Evolutionary conservation across 2,329 filamentous ascomycete species (phyloP).

Genomic region (Penicillium sp.): DNA sequence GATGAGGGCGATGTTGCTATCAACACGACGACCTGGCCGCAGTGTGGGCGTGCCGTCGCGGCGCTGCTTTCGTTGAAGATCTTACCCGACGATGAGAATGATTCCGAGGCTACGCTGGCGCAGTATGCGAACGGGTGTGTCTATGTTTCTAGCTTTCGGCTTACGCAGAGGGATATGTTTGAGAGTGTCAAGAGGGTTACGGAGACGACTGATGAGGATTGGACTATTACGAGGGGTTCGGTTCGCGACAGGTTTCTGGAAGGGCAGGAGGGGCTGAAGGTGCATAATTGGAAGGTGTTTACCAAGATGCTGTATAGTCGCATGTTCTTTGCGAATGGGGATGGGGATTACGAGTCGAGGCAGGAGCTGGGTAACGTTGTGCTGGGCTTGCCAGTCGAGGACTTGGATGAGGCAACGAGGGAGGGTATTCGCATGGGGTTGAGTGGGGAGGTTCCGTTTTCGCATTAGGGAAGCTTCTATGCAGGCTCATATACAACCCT

Average conservation of each 20-base stretch:
- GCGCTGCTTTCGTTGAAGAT: slow-evolving; percentile 53
- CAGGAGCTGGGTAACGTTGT: slow-evolving; percentile 3
- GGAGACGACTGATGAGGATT: slow-evolving; percentile 62
- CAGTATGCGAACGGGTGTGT: slow-evolving; percentile 56
- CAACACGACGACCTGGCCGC: slow-evolving; percentile 63
- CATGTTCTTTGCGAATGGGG: slow-evolving; percentile 11
- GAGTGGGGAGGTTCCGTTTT: slow-evolving; percentile 4
- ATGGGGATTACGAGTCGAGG: slow-evolving; percentile 6
- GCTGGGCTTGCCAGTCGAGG: slow-evolving; percentile 10
- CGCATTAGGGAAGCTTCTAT: neutral
- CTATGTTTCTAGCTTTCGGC: slow-evolving; percentile 60
- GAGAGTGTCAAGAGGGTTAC: slow-evolving; percentile 63
- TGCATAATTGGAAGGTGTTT: slow-evolving; percentile 9
- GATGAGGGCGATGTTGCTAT: slow-evolving; percentile 63
- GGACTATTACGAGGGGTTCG: slow-evolving; percentile 56
- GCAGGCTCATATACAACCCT: too few species aligned
- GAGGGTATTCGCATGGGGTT: slow-evolving; percentile 3
- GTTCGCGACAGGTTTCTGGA: neutral
- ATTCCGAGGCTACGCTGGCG: slow-evolving; percentile 45
- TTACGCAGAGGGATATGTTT: slow-evolving; percentile 70
- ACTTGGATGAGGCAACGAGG: slow-evolving; percentile 12
- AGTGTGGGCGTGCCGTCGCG: slow-evolving; percentile 61
- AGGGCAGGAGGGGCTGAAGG: neutral
- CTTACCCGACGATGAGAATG: slow-evolving; percentile 45
- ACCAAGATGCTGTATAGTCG: slow-evolving; percentile 12